Conservation (phyloP, 2,329 filamentous ascomycete genomes). For the Trichoderma harzianum region DNA sequence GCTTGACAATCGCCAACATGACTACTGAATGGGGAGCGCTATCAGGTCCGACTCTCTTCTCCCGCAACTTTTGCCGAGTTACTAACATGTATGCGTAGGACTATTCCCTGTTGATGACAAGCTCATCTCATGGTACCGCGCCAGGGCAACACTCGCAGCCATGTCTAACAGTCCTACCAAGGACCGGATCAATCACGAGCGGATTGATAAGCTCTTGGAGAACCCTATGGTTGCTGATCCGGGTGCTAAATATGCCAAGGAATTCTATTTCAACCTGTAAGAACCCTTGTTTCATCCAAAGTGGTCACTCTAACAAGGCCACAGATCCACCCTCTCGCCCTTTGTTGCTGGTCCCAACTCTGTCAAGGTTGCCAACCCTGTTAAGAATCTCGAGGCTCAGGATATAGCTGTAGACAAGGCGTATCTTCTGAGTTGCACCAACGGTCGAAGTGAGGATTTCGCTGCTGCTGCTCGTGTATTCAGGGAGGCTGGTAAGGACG, state of each 20-base stretch:
- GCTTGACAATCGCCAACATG: constrained; percentile 77
- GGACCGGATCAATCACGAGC: constrained; percentile 66
- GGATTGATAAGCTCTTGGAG: constrained; percentile 67
- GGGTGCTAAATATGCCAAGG: constrained; percentile 77
- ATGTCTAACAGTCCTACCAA: constrained; percentile 52
- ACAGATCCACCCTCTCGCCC: constrained; percentile 74
- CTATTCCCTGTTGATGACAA: constrained; percentile 74
- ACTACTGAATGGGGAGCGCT: constrained; percentile 77
- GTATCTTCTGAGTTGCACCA: constrained; percentile 79
- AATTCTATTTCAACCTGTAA: constrained; percentile 58
- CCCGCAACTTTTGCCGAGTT: neutral
- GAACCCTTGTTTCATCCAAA: constrained; percentile 40
- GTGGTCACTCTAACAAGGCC: neutral
- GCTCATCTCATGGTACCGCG: constrained; percentile 69
- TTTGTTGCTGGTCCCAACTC: constrained; percentile 87
- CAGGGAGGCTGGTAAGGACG: constrained; percentile 67
- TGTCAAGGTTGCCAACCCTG: constrained; percentile 70
- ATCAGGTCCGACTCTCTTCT: constrained; percentile 23
- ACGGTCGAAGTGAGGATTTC: constrained; percentile 72
- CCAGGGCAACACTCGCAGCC: constrained; percentile 69
- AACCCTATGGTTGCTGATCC: constrained; percentile 68
- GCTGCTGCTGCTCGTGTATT: constrained; percentile 62
- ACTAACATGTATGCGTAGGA: constrained; percentile 9
- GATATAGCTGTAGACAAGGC: constrained; percentile 66
- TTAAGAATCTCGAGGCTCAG: constrained; percentile 68